Evolutionary conservation across 1,139 yeast species (phyloP).

Genomic region (Meyerozyma guilliermondii): DNA sequence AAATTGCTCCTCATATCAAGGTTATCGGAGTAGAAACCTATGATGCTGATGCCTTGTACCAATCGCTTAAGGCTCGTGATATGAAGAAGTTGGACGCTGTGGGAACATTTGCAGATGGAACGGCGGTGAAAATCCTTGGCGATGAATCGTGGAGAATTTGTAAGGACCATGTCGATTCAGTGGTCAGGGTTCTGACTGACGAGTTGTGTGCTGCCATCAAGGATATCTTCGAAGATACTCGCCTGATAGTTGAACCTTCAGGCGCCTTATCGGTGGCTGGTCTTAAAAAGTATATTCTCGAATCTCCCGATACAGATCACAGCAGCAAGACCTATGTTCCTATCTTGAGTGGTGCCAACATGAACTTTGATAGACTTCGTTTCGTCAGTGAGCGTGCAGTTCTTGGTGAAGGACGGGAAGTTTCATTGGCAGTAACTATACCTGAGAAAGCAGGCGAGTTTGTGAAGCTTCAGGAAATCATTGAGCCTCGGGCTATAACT

Average conservation of each 20-base stretch:
- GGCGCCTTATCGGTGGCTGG: slow-evolving; percentile 98
- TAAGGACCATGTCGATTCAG: slow-evolving; percentile 77
- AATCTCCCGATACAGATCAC: slow-evolving; percentile 63
- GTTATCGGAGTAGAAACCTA: slow-evolving; percentile 93
- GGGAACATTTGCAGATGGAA: slow-evolving; percentile 99
- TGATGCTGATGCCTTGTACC: slow-evolving; percentile 88
- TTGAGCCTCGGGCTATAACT: slow-evolving; percentile 85
- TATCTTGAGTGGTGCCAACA: slow-evolving; percentile 90
- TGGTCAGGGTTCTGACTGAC: slow-evolving; percentile 83
- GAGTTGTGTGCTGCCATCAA: slow-evolving; percentile 97
- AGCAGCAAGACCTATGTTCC: slow-evolving; percentile 74
- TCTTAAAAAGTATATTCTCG: slow-evolving; percentile 69
- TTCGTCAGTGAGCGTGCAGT: slow-evolving; percentile 98
- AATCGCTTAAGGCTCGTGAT: slow-evolving; percentile 56
- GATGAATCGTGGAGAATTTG: slow-evolving; percentile 87
- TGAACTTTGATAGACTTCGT: slow-evolving; percentile 94
- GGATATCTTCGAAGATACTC: slow-evolving; percentile 92
- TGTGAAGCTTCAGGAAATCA: slow-evolving; percentile 62
- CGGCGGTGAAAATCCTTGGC: slow-evolving; percentile 92
- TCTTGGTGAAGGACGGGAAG: slow-evolving; percentile 96
- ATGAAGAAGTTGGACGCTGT: slow-evolving; percentile 60
- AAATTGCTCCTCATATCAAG: slow-evolving; percentile 96
- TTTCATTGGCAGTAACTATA: slow-evolving; percentile 80
- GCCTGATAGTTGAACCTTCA: slow-evolving; percentile 92
- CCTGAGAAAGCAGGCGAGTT: slow-evolving; percentile 94